A percentile compares a stretch with the other conserved stretches of the same genome.
Evolutionary conservation across 345 rosid species (phyloP).

Genomic region (Euphorbia peplus): DNA sequence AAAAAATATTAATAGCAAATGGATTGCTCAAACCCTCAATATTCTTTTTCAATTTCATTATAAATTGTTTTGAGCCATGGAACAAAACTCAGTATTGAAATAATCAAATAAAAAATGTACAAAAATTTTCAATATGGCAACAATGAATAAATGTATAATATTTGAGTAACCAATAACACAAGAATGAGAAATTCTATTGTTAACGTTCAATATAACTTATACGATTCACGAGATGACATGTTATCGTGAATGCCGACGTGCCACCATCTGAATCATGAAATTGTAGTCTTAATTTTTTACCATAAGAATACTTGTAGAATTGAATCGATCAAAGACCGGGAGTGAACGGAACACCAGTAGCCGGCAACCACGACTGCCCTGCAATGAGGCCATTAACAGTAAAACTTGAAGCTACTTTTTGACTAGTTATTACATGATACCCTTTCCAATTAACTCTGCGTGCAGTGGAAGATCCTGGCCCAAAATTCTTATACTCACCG

Average conservation of each 20-base stretch:
- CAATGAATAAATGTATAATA: not conserved
- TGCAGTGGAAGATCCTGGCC: slow-evolving; percentile 48
- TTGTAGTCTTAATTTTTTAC: too few relatives aligned
- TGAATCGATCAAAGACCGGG: slow-evolving; percentile 20
- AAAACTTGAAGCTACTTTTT: slow-evolving; percentile 20
- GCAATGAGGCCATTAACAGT: slow-evolving; percentile 25
- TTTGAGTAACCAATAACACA: not conserved
- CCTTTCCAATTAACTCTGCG: slow-evolving; percentile 49
- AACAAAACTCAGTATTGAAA: too few relatives aligned
- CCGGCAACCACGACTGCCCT: slow-evolving; percentile 34
- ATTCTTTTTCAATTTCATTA: too few relatives aligned
- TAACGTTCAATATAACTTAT: too few relatives aligned
- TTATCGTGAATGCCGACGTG: too few relatives aligned
- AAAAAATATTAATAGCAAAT: too few relatives aligned
- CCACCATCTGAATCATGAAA: too few relatives aligned
- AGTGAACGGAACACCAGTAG: slow-evolving; percentile 25
- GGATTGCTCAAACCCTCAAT: too few relatives aligned
- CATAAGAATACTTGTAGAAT: too few relatives aligned
- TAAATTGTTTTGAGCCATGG: too few relatives aligned
- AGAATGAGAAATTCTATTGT: not conserved
- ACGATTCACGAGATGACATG: too few relatives aligned
- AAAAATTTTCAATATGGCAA: not conserved
- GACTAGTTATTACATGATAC: slow-evolving; percentile 32
- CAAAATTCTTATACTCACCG: slow-evolving; percentile 43
- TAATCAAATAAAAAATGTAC: not conserved